Percentiles rank a stretch among this genome's conserved stretches.
Conservation (phyloP, 225 moss, liverwort and hornwort species). For the Pleurozium schreberi region DNA sequence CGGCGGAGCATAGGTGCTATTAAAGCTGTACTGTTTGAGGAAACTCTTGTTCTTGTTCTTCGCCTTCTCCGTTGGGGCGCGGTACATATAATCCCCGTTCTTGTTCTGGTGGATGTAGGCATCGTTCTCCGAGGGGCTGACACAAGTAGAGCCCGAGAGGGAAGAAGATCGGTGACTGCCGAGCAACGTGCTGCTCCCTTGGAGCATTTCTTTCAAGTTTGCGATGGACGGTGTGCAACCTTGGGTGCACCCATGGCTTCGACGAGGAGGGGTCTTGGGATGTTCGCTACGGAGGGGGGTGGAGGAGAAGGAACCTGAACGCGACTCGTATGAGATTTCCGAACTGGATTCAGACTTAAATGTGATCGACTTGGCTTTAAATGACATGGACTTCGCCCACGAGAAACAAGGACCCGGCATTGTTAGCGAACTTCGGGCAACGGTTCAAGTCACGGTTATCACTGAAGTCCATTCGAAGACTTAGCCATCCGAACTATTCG, state of each 20-base stretch:
- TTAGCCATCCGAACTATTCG: not conserved
- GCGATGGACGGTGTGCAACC: slow-evolving; percentile 33
- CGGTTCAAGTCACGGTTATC: not conserved
- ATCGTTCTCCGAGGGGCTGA: slow-evolving; percentile 17
- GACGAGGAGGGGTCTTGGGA: not conserved
- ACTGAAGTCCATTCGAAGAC: not conserved
- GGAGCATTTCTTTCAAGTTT: slow-evolving; percentile 27
- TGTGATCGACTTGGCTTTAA: slow-evolving; percentile 23
- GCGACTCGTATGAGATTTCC: slow-evolving; percentile 23
- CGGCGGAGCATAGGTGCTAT: not conserved
- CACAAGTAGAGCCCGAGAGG: slow-evolving; percentile 2
- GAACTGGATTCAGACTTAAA: slow-evolving; percentile 32
- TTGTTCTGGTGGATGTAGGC: slow-evolving; percentile 9
- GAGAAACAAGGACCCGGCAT: slow-evolving; percentile 47
- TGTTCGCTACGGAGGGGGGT: slow-evolving; percentile 12
- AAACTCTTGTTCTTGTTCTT: slow-evolving; percentile 16
- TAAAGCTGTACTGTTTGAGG: slow-evolving; percentile 25
- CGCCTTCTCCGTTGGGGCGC: slow-evolving; percentile 6
- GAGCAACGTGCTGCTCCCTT: slow-evolving; percentile 12
- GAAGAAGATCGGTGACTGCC: slow-evolving; percentile 7
- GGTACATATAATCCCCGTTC: slow-evolving; percentile 13
- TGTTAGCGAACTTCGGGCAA: not conserved
- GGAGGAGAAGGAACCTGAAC: slow-evolving; percentile 30
- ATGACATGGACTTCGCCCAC: slow-evolving; percentile 36
- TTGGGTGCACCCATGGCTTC: slow-evolving; percentile 10